These are phyloP conservation scores for Lithohypha guttulata DNA, from an alignment of 2,329 filamentous ascomycete genomes.

Conservation along the genomic window DNA sequence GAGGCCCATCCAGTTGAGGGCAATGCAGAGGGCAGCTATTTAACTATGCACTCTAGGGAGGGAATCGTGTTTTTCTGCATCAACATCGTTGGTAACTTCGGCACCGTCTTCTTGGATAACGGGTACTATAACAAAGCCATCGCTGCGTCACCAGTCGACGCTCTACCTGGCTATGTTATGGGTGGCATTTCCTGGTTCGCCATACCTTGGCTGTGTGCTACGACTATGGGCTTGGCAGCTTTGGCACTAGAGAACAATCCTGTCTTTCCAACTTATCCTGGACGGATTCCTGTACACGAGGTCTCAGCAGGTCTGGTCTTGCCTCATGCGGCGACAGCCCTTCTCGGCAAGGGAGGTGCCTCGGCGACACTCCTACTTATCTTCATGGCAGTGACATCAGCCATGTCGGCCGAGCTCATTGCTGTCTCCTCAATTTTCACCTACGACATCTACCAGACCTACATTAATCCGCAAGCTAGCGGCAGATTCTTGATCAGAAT, in stretches of 20 bases:
- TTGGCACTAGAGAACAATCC: conserved; percentile 66
- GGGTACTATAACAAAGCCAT: conserved; percentile 91
- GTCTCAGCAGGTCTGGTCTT: conserved; percentile 75
- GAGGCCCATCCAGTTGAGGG: conserved; percentile 62
- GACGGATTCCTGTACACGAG: conserved; percentile 61
- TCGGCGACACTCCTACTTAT: conserved; percentile 67
- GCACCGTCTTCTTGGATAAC: conserved; percentile 75
- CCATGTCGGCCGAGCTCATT: conserved; percentile 73
- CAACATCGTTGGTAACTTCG: conserved; percentile 74
- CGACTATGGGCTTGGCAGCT: conserved; percentile 74
- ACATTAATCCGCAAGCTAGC: conserved; percentile 66
- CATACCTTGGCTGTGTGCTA: conserved; percentile 81
- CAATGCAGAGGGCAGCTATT: conserved; percentile 69
- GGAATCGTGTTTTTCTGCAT: conserved; percentile 87
- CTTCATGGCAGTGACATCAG: conserved; percentile 83
- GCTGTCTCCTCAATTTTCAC: conserved; percentile 81
- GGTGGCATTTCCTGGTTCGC: conserved; percentile 86
- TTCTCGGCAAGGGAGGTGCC: conserved; percentile 73
- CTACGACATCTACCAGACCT: conserved; percentile 80
- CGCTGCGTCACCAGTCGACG: conserved; percentile 72
- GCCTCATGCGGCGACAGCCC: conserved; percentile 71
- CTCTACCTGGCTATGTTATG: conserved; percentile 77
- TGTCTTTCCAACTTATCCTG: conserved; percentile 45
- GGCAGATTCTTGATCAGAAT: conserved; percentile 70
- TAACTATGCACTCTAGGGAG: conserved; percentile 74